Evolutionary conservation across 495 filamentous ascomycete species (phyloP), one percentile per base, ranked within the genome.

Genomic region (Hyphodiscus hymeniophilus): DNA sequence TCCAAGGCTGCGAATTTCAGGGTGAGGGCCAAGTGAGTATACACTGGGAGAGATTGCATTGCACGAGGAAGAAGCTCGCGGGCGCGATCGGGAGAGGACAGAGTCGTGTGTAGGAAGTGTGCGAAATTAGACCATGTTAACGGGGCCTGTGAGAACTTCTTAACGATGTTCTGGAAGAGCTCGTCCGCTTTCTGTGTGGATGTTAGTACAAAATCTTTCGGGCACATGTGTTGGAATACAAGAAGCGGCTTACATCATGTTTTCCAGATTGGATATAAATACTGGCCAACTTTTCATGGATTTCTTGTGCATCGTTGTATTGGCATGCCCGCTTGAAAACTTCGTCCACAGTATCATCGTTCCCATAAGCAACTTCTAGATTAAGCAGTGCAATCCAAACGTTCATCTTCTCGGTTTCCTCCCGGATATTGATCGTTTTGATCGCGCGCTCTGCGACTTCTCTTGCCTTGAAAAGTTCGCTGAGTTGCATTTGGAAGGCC

Each of bases 331-430:
- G 81, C 70, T 85, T 88, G 73, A 98, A 97, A 41, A 86, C 79
- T 24, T 86, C 84, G 26, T 95, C 86, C 2, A 94, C 66, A n/a
- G 76, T 78, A 45, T 92, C 89, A 22, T 90, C 84, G 49, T 71
- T 85, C 43, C 92, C 90, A 57, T 92, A 97, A 3, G 83, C 80
- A 56, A 89, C 89, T 64, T 98, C 92, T 51, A 97, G 73, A 66
- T 98, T 96, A 50, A 98, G 75, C 64, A 91, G 76, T 2, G 87
- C 94, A 52, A 89, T 79, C 92, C 92, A 98, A 50, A 95, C 77
- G 66, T 95, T 95, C 58, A 92, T 67, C 69, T 95, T 95, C 64
- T 95, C 94, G 0, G 77, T 73, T 57, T 94, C 81, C 58, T 94
- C 87, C 17, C 81, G 77, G 55, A 91, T 88, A 64, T 83, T 81